Base-by-base conservation (phyloP, 2,329 filamentous ascomycete genomes). In the Trichoderma sp. region DNA sequence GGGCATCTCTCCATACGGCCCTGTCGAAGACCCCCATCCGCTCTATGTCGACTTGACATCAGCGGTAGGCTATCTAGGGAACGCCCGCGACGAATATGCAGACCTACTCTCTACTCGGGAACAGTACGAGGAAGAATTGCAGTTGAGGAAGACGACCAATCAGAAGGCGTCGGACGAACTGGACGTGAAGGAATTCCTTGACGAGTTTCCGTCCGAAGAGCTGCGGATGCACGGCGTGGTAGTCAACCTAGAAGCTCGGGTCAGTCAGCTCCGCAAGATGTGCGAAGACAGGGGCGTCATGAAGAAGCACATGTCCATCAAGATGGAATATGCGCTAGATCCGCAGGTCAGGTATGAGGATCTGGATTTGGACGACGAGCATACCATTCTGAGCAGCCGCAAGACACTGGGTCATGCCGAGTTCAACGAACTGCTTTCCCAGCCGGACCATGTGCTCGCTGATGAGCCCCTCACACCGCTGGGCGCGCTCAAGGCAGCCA, bases 401-500 rank as follows among this genome's bases (percentile, higher is more conserved):
- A 67, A 65, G 39, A 74, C 69, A 10, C 71, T 82, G 5, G 75
- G 76, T 7, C 78, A 83, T 67, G 69, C 75, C 7, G 69, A 70
- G 9, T 84, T 83, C 60, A 74, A 80, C 7, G 73, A 79, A 28
- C 74, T 85, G 7, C 73, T 85, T n/a, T 80, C 81, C 7, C 81
- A 81, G 51, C 82, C 82, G 1, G 76, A 78, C 24, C 78, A 85
- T 61, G 65, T 83, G 0, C 70, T 84, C 34, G 71, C 75, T 3
- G 50, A 70, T 7, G 72, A 74, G 24, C 81, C 79, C 3, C 69
- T 78, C 45, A 81, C 81, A 0, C 74, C 80, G 1, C 66, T 75
- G n/a, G 72, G 72, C 9, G 81, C 80, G 4, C 71, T 84, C 14
- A 74, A 73, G 60, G 72, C 72, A 17, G 79, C 80, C 1, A 68